These are phyloP conservation scores for Gossypium trilobum DNA, from an alignment of 441 rosid species.

Conservation along the genomic window DNA sequence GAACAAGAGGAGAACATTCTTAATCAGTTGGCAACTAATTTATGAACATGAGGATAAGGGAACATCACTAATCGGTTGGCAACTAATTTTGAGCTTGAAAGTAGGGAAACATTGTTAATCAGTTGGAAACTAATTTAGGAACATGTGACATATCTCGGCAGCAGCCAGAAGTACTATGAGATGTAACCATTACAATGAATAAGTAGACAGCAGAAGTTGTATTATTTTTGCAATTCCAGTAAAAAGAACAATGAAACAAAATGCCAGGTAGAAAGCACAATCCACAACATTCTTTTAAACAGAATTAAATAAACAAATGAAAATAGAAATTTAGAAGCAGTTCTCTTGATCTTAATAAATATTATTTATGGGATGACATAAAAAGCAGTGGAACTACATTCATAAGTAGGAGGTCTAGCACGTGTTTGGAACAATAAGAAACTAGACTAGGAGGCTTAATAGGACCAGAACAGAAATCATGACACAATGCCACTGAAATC, in stretches of 20 bases:
- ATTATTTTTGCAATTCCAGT: not conserved
- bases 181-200: not conserved
- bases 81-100: not conserved
- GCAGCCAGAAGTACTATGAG: not conserved
- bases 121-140: not conserved
- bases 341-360: not conserved
- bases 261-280: not conserved
- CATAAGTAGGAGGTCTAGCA: not conserved
- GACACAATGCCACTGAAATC: not conserved
- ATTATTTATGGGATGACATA: not conserved
- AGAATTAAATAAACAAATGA: not conserved
- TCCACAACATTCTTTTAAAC: not conserved
- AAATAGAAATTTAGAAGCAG: not conserved
- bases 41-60: not conserved
- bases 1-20: not conserved
- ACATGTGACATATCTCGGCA: not conserved
- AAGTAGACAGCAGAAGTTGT: not conserved
- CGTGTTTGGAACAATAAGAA: not conserved
- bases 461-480: not conserved
- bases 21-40: not conserved
- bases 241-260: not conserved
- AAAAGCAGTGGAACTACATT: not conserved
- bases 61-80: not conserved
- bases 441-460: not conserved
- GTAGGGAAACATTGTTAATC: not conserved